These are phyloP conservation scores for Monilinia vaccinii-corymbosi DNA, from an alignment of 2,329 filamentous ascomycete genomes.

Conservation along the genomic window DNA sequence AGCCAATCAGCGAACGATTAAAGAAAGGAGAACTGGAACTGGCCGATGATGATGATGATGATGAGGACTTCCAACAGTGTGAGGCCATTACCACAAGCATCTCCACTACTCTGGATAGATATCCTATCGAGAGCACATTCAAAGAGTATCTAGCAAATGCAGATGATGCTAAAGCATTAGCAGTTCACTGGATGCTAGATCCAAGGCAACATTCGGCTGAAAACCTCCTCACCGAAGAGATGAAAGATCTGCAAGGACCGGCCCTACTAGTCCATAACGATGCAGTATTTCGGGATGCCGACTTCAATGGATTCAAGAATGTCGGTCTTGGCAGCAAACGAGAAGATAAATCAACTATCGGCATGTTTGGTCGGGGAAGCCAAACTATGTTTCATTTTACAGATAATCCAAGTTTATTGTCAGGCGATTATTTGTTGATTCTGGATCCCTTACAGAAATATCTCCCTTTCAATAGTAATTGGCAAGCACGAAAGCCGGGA, in stretches of 20 bases:
- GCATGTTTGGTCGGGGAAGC: slow-evolving; percentile 31
- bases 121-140: slow-evolving; percentile 28
- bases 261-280: slow-evolving; percentile 30
- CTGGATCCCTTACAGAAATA: slow-evolving; percentile 27
- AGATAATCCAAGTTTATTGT: slow-evolving; percentile 30
- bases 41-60: slow-evolving; percentile 23
- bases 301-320: slow-evolving; percentile 29
- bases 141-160: slow-evolving; percentile 32
- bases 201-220: slow-evolving; percentile 13
- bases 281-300: slow-evolving; percentile 26
- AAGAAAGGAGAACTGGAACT: slow-evolving; percentile 19
- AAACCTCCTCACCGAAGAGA: slow-evolving; percentile 20
- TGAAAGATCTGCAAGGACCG: slow-evolving; percentile 26
- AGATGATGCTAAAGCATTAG: slow-evolving; percentile 26
- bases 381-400: slow-evolving; percentile 33
- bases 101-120: slow-evolving; percentile 28
- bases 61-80: slow-evolving; percentile 28
- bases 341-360: slow-evolving; percentile 25
- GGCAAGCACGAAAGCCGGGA: slow-evolving; percentile 19
- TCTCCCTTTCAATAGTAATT: slow-evolving; percentile 17
- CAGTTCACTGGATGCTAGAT: slow-evolving; percentile 30
- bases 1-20: slow-evolving; percentile 14
- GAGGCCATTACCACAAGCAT: slow-evolving; percentile 28
- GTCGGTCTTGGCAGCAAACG: slow-evolving; percentile 30
- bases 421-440: slow-evolving; percentile 28